Base-by-base conservation (phyloP, 1,284 basidiomycete genomes). In the Irpex rosettiformis region DNA sequence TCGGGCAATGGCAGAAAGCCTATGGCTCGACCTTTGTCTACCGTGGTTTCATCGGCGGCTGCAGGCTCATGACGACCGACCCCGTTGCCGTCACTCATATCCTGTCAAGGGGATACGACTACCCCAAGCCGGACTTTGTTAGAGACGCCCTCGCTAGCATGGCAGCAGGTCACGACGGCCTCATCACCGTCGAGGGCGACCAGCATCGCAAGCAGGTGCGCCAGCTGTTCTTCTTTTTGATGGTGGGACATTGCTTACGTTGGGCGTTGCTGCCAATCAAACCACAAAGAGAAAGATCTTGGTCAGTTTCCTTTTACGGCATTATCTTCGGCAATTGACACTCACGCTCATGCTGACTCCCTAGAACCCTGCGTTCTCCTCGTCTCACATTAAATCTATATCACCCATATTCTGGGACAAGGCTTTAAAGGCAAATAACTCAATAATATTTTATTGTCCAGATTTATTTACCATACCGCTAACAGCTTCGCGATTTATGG, bases 51-150 rank as follows among this genome's bases (percentile, higher is more conserved):
- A 69, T 84, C 58, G 76, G 79, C 40, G 80, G 78, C 0, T 72
- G 72, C 58, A 73, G 85, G 18, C 75, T 90, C 56, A 75, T 85
- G 71, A 83, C 83, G 16, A 80, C 77, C 42, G 88, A 90, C 69
- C 80, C 81, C 0, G 71, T 75, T 24, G 85, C 88, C 0, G 70
- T 89, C 25, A 75, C 80, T 3, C 79, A 88, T 62, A 82, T 91
- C 55, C 78, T 90, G 54, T 73, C 75, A 11, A 77, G 80, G 58
- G 77, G 82, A 3, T 84, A 89, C 65, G 76, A 80, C 40, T 89
- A 84, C 67, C 85, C 84, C 21, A 90, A 89, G 66, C 85, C 88
- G 1, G 78, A 82, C 49, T 83, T 85, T 59, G 77, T 88, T 8
- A 74, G 83, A 24, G 79, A 83, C 40, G 76, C 76, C 54, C 73